phyloP scores from a whole-genome alignment of 2,329 filamentous ascomycete species.

The Pseudogymnoascus sp. region DNA sequence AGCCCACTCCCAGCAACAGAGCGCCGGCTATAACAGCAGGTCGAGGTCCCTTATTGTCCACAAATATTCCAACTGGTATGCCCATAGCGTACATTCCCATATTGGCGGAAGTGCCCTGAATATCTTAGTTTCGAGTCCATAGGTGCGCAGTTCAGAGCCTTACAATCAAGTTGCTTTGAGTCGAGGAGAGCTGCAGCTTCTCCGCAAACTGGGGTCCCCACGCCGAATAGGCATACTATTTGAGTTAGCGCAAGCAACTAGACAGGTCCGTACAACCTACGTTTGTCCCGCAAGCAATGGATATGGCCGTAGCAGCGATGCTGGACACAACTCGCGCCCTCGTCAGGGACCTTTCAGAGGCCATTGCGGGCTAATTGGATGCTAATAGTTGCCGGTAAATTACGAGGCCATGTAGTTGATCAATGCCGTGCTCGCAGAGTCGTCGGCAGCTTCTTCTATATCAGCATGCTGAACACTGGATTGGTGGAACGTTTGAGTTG shows the following conservation, averaged over 20 bases:
- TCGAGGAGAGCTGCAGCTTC: slow-evolving; percentile 78
- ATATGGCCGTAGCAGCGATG: slow-evolving; percentile 73
- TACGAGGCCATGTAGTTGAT: slow-evolving; percentile 5
- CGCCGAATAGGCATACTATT: slow-evolving; percentile 92
- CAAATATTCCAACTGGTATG: slow-evolving; percentile 79
- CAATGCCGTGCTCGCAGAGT: background rate
- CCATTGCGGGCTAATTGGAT: slow-evolving; percentile 24
- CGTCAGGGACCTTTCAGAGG: slow-evolving; percentile 43
- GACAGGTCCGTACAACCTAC: slow-evolving; percentile 40
- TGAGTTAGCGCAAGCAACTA: slow-evolving; percentile 22
- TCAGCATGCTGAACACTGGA: background rate
- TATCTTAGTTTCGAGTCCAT: slow-evolving; percentile 25
- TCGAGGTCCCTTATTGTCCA: slow-evolving; percentile 74
- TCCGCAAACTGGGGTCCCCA: slow-evolving; percentile 96
- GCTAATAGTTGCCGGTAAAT: slow-evolving; percentile 2
- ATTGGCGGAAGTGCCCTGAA: slow-evolving; percentile 63
- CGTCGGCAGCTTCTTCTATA: background rate
- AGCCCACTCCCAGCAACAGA: slow-evolving; percentile 65
- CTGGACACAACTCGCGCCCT: slow-evolving; percentile 72
- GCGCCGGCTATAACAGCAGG: slow-evolving; percentile 70
- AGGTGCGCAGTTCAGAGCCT: slow-evolving; percentile 24
- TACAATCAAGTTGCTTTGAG: slow-evolving; percentile 85
- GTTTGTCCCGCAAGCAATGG: slow-evolving; percentile 88
- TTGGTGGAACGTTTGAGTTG: background rate
- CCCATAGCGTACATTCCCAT: slow-evolving; percentile 91